A percentile compares a stretch with the other conserved stretches of the same genome.
Conservation (phyloP, 768 basidiomycete species). For the Pleurotus giganteus region DNA sequence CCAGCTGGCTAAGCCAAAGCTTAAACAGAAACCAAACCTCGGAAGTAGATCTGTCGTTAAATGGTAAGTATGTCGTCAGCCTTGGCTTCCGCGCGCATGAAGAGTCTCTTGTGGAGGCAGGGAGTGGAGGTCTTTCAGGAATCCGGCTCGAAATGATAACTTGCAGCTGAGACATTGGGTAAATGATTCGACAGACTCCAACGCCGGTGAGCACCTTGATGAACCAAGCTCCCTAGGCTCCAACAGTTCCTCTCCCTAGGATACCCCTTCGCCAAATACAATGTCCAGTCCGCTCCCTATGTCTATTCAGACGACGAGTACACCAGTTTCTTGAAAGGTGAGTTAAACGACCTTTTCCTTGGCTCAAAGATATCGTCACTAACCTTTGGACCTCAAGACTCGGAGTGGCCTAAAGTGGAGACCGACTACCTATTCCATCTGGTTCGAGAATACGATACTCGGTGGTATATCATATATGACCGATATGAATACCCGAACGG, state of each 20-base stretch:
- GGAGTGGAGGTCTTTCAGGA: slow-evolving; percentile 76
- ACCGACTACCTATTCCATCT: slow-evolving; percentile 89
- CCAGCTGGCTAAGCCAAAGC: slow-evolving; percentile 74
- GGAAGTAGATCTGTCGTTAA: slow-evolving; percentile 60
- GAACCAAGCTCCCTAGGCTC: background rate
- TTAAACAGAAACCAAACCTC: slow-evolving; percentile 84
- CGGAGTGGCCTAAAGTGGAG: slow-evolving; percentile 89
- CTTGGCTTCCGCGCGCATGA: background rate
- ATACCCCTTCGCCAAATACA: slow-evolving; percentile 84
- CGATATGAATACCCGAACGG: slow-evolving; percentile 77
- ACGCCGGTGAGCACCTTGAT: slow-evolving; percentile 43
- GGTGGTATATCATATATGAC: slow-evolving; percentile 90
- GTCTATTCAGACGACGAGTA: slow-evolving; percentile 89
- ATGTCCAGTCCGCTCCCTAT: slow-evolving; percentile 61
- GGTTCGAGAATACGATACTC: slow-evolving; percentile 76
- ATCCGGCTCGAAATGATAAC: slow-evolving; percentile 63
- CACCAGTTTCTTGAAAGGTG: slow-evolving; percentile 71
- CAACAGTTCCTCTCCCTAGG: slow-evolving; percentile 43
- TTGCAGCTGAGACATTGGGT: slow-evolving; percentile 84
- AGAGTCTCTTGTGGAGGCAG: slow-evolving; percentile 35
- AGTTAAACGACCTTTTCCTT: slow-evolving; percentile 11
- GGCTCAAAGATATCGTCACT: background rate
- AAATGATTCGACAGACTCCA: slow-evolving; percentile 55
- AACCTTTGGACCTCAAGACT: slow-evolving; percentile 42
- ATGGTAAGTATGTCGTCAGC: slow-evolving; percentile 49